Conservation (phyloP, 768 basidiomycete species). For the Boletus reticuloceps region DNA sequence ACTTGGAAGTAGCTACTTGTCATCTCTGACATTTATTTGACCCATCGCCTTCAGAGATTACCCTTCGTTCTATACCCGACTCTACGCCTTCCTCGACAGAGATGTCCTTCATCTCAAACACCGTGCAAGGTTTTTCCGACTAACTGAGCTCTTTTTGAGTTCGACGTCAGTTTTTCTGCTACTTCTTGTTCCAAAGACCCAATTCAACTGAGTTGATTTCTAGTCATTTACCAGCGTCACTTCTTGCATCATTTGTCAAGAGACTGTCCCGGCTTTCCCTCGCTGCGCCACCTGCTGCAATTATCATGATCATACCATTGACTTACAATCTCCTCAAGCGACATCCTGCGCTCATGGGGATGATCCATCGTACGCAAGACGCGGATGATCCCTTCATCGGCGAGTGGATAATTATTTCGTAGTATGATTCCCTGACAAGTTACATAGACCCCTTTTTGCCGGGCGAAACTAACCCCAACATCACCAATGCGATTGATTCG, state of each 20-base stretch:
- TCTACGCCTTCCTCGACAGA: constrained; percentile 87
- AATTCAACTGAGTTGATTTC: constrained; percentile 5
- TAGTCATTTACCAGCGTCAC: constrained; percentile 82
- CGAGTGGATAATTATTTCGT: constrained; percentile 11
- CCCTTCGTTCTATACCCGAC: constrained; percentile 88
- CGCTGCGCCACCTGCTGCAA: constrained; percentile 82
- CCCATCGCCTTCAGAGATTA: constrained; percentile 66
- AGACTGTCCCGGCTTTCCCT: constrained; percentile 83
- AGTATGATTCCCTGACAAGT: constrained; percentile 1
- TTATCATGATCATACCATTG: constrained; percentile 89
- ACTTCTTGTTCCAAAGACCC: not conserved
- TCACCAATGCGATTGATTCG: constrained; percentile 78
- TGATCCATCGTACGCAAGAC: constrained; percentile 74
- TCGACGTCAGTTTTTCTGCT: constrained; percentile 68
- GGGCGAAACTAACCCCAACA: constrained; percentile 66
- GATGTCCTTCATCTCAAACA: constrained; percentile 90
- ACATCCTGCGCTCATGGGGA: constrained; percentile 87
- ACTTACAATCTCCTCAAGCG: constrained; percentile 91
- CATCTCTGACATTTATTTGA: not conserved
- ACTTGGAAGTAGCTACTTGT: constrained; percentile 60
- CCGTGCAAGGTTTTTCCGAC: constrained; percentile 91
- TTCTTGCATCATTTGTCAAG: constrained; percentile 96
- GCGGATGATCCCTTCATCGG: constrained; percentile 35
- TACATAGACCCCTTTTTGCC: constrained; percentile 68
- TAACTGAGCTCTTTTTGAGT: constrained; percentile 86